These are phyloP conservation scores for Plasmopara muralis DNA, from an alignment of 352 stramenopile genomes.

Conservation along the genomic window DNA sequence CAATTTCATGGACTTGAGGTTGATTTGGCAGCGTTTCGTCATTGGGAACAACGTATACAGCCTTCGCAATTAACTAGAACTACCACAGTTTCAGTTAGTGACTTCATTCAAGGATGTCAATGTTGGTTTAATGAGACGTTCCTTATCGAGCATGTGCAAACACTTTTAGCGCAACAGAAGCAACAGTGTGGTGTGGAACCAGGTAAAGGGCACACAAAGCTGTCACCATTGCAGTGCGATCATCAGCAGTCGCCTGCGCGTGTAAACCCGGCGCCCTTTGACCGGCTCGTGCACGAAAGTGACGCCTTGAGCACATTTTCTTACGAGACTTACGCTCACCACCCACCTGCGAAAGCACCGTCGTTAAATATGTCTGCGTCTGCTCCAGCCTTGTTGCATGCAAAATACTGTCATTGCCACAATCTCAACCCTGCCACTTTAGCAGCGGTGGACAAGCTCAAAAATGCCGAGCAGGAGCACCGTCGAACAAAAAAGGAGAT, in stretches of 20 bases:
- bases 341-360: slow-evolving; percentile 16
- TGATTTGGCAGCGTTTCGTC: slow-evolving; percentile 33
- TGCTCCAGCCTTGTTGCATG: slow-evolving; percentile 21
- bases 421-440: slow-evolving; percentile 15
- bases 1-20: slow-evolving; percentile 37
- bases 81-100: slow-evolving; percentile 26
- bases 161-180: slow-evolving; percentile 18
- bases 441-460: slow-evolving; percentile 27
- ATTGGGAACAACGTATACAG: slow-evolving; percentile 51
- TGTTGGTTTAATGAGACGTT: slow-evolving; percentile 48
- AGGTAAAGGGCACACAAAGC: slow-evolving; percentile 7
- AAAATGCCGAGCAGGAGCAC: slow-evolving; percentile 23
- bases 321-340: slow-evolving; percentile 35
- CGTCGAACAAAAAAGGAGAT: slow-evolving; percentile 27
- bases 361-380: slow-evolving; percentile 15
- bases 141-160: slow-evolving; percentile 33
- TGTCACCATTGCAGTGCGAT: slow-evolving; percentile 14
- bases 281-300: slow-evolving; percentile 32
- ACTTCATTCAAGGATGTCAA: slow-evolving; percentile 40
- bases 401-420: slow-evolving; percentile 21
- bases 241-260: slow-evolving; percentile 10
- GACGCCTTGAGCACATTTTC: slow-evolving; percentile 37
- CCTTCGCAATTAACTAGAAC: slow-evolving; percentile 4
- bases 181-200: slow-evolving; percentile 17
- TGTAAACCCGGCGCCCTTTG: slow-evolving; percentile 34